Evolutionary conservation across 2,329 filamentous ascomycete genomes (phyloP).

Genomic region (Aureobasidium zeae): DNA sequence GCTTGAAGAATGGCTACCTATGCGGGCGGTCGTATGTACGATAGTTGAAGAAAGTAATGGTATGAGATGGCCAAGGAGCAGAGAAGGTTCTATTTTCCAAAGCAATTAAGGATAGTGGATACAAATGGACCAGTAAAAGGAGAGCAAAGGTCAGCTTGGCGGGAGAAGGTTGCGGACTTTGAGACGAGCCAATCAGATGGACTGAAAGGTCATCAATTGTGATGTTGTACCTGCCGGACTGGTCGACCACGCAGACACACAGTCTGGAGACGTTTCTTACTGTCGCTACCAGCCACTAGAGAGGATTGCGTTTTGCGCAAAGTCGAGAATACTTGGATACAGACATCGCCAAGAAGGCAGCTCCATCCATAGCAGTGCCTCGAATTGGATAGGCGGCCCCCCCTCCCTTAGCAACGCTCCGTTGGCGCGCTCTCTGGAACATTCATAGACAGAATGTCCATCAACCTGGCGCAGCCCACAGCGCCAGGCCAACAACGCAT

Average conservation of each 20-base stretch:
- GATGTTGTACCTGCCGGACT: constrained; percentile 4
- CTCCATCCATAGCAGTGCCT: constrained; percentile 1
- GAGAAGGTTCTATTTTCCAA: constrained; percentile 9
- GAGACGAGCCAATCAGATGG: background rate
- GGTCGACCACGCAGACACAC: background rate
- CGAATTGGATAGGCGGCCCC: constrained; percentile 5
- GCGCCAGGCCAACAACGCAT: constrained; percentile 19
- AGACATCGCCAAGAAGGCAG: constrained; percentile 3
- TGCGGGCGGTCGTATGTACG: no score
- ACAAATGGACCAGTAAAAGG: no score
- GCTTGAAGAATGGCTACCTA: no score
- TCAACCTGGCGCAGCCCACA: no score
- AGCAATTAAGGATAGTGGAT: no score
- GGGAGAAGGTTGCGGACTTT: no score
- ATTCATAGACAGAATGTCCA: no score
- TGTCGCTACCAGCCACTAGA: background rate
- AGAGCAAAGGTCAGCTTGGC: no score
- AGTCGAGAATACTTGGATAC: background rate
- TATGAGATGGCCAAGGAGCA: no score
- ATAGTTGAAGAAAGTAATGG: no score
- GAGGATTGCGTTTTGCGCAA: background rate
- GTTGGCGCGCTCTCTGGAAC: background rate
- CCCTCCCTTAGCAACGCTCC: background rate
- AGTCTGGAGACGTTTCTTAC: background rate
- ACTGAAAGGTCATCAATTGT: constrained; percentile 1